These are phyloP conservation scores for Aspergillus jensenii DNA, from an alignment of 2,329 filamentous ascomycete species.

Conservation along the genomic window DNA sequence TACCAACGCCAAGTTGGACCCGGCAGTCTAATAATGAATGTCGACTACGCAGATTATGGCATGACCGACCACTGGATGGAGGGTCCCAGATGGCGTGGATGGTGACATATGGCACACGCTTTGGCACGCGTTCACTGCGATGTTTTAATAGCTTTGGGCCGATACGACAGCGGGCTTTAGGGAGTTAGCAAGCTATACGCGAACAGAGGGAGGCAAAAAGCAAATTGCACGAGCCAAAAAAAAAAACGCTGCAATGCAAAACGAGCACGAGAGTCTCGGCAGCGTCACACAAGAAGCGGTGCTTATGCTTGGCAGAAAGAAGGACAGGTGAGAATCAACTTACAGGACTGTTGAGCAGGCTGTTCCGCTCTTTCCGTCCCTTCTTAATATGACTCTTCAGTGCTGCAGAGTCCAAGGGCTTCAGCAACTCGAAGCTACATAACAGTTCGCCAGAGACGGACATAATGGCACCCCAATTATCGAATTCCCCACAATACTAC, in stretches of 20 bases:
- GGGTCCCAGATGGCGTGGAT: slow-evolving; percentile 18
- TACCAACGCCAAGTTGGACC: slow-evolving; percentile 9
- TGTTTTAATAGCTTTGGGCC: slow-evolving; percentile 45
- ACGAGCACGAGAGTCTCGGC: slow-evolving; percentile 20
- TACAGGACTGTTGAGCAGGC: slow-evolving; percentile 94
- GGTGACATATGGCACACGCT: slow-evolving; percentile 21
- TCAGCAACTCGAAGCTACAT: slow-evolving; percentile 95
- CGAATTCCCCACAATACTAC: slow-evolving; percentile 96
- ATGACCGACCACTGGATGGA: slow-evolving; percentile 8
- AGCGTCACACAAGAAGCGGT: slow-evolving; percentile 21
- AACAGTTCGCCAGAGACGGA: slow-evolving; percentile 90
- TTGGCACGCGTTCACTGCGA: slow-evolving; percentile 19
- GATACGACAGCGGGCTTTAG: slow-evolving; percentile 46
- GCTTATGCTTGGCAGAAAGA: slow-evolving; percentile 22
- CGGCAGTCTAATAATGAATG: slow-evolving; percentile 9
- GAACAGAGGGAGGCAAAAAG: slow-evolving; percentile 3
- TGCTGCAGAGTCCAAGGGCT: slow-evolving; percentile 91
- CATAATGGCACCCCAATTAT: slow-evolving; percentile 99
- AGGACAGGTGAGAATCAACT: slow-evolving; percentile 44
- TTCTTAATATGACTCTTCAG: slow-evolving; percentile 99
- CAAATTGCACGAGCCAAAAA: background rate
- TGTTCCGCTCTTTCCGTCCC: slow-evolving; percentile 88
- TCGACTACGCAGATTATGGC: slow-evolving; percentile 10
- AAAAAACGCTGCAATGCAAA: background rate
- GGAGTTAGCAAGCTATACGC: slow-evolving; percentile 18